A percentile compares a stretch with the other conserved stretches of the same genome.
These are phyloP conservation scores for Clonostachys sp. DNA, from an alignment of 2,329 filamentous ascomycete species.

Conservation along the genomic window DNA sequence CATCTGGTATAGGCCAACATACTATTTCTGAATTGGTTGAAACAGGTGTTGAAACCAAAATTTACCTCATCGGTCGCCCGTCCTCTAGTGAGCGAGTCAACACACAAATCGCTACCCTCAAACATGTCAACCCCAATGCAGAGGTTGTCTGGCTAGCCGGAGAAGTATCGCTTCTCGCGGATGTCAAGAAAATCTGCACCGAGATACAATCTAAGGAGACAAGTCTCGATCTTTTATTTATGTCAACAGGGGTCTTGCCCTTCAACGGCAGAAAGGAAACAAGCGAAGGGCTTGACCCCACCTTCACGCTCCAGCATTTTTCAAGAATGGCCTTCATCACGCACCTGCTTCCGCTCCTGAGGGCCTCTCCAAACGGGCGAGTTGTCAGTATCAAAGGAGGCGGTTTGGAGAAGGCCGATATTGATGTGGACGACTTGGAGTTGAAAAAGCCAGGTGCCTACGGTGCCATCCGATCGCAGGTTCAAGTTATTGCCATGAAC, in stretches of 20 bases:
- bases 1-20: constrained; percentile 37
- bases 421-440: constrained; percentile 16
- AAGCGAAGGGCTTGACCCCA: constrained; percentile 32
- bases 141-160: constrained; percentile 35
- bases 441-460: constrained; percentile 18
- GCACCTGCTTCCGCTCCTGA: constrained; percentile 32
- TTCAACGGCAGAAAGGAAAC: constrained; percentile 29
- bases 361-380: constrained; percentile 11
- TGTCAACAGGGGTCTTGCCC: constrained; percentile 36
- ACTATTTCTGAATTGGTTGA: constrained; percentile 29
- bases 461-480: constrained; percentile 13
- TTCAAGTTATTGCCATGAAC: constrained; percentile 18
- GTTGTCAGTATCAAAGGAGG: constrained; percentile 18
- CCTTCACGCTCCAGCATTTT: constrained; percentile 34
- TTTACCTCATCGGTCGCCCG: constrained; percentile 37
- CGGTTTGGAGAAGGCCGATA: constrained; percentile 5
- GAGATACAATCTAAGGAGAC: constrained; percentile 28
- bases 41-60: constrained; percentile 23
- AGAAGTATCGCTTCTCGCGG: constrained; percentile 36
- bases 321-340: constrained; percentile 32
- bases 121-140: constrained; percentile 26
- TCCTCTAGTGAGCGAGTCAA: constrained; percentile 18
- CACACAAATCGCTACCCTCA: constrained; percentile 27
- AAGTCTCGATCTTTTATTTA: constrained; percentile 34
- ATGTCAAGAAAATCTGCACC: constrained; percentile 29